A percentile compares a stretch with the other conserved stretches of the same genome.
phyloP scores from a whole-genome alignment of 169 alveolate species.

The Cyclospora cayetanensis region DNA sequence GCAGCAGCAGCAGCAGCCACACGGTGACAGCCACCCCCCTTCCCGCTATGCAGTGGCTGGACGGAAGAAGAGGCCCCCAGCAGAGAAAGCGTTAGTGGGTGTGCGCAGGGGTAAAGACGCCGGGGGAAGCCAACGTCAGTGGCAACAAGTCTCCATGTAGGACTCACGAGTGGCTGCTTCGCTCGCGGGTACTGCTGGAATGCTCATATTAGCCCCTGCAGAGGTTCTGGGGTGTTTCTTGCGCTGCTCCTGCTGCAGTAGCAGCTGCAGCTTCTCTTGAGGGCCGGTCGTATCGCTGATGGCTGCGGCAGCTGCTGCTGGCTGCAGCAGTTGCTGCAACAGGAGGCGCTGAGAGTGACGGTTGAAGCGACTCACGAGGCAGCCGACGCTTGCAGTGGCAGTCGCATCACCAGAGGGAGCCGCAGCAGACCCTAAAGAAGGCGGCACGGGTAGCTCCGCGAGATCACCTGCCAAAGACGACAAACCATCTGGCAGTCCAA shows the following conservation, averaged over 20 bases:
- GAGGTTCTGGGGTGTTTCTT: background rate
- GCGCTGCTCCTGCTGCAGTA: background rate
- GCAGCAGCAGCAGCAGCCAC: conserved; percentile 1
- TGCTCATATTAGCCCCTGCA: background rate
- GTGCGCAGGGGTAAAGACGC: too few relatives aligned
- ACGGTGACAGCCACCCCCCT: too few relatives aligned
- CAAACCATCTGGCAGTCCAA: conserved; percentile 55
- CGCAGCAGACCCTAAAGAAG: background rate
- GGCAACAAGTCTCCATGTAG: too few relatives aligned
- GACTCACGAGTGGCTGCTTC: conserved; percentile 24
- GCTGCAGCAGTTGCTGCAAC: conserved; percentile 56
- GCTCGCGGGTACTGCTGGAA: background rate
- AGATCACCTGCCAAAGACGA: conserved; percentile 29
- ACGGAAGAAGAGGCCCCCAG: too few relatives aligned
- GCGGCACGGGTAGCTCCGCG: background rate
- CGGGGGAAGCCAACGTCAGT: too few relatives aligned
- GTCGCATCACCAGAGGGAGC: background rate
- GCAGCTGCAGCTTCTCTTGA: conserved; percentile 7
- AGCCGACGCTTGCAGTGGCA: background rate
- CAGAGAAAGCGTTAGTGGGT: too few relatives aligned
- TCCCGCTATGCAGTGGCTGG: too few relatives aligned
- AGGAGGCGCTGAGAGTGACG: conserved; percentile 59
- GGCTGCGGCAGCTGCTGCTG: conserved; percentile 57
- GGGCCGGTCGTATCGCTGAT: background rate
- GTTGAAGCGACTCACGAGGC: conserved; percentile 53